Conservation (phyloP, 2,329 filamentous ascomycete genomes). For the Simplicillium aogashimaense region DNA sequence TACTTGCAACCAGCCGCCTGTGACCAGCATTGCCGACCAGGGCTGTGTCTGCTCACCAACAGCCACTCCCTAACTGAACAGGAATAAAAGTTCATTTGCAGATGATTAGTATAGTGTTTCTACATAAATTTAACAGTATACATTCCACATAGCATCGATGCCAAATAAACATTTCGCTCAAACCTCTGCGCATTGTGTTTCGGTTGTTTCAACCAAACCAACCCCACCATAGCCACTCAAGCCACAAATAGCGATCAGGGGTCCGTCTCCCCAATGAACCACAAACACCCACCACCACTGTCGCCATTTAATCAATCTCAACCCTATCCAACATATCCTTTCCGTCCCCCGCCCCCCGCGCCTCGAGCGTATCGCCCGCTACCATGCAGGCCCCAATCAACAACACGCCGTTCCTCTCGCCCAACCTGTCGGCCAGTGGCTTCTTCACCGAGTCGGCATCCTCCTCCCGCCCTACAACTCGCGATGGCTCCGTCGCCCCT, state of each 20-base stretch:
- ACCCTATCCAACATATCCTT: not conserved
- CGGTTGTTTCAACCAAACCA: too few species aligned
- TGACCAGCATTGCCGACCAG: conserved; percentile 4
- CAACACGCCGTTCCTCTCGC: conserved; percentile 14
- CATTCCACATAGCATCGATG: not conserved
- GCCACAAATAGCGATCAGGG: too few species aligned
- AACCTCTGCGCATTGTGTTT: too few species aligned
- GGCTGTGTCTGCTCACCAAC: conserved; percentile 3
- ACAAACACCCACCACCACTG: not conserved
- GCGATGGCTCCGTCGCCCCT: conserved; percentile 17
- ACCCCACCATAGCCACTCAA: too few species aligned
- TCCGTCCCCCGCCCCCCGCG: not conserved
- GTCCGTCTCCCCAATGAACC: not conserved
- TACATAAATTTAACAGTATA: too few species aligned
- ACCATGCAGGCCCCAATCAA: conserved; percentile 3
- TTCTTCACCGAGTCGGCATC: conserved; percentile 20
- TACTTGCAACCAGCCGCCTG: conserved; percentile 4
- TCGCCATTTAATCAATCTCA: not conserved
- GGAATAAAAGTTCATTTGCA: too few species aligned
- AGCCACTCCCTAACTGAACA: too few species aligned
- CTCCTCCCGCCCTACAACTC: conserved; percentile 23
- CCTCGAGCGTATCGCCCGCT: conserved; percentile 1
- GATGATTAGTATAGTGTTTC: too few species aligned
- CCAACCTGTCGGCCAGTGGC: conserved; percentile 25
- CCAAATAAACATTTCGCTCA: too few species aligned